Evolutionary conservation across 768 basidiomycete species (phyloP).

Genomic region (Boletus patriciae): DNA sequence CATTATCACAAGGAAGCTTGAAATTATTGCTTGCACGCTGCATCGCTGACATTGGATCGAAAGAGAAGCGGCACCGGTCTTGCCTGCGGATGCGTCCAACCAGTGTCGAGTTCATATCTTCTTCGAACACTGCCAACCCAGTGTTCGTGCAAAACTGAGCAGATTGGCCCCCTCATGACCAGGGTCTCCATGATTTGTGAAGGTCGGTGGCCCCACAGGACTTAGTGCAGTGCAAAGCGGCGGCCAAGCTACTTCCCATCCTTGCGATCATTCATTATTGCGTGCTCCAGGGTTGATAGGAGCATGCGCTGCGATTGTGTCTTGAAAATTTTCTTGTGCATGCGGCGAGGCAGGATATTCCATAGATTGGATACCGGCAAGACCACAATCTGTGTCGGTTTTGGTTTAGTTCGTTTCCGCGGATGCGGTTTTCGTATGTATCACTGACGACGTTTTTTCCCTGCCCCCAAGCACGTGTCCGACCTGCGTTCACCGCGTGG

Average conservation of each 20-base stretch:
- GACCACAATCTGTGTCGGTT: background rate
- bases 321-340: background rate
- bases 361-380: background rate
- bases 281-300: constrained; percentile 16
- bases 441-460: constrained; percentile 5
- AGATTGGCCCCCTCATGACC: background rate
- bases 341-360: background rate
- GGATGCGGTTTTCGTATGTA: background rate
- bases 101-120: constrained; percentile 9
- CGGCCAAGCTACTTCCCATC: constrained; percentile 2
- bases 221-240: constrained; percentile 4
- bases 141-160: background rate
- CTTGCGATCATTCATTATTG: background rate
- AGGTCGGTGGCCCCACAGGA: background rate
- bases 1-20: constrained; percentile 7
- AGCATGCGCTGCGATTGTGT: background rate
- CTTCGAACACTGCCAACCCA: constrained; percentile 19
- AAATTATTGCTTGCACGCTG: constrained; percentile 11
- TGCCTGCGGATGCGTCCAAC: background rate
- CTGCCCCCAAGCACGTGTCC: constrained; percentile 20
- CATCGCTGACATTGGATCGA: constrained; percentile 12
- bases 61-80: constrained; percentile 25
- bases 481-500: constrained; percentile 6
- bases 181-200: constrained; percentile 2
- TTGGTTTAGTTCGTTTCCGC: constrained; percentile 5